phyloP scores from a whole-genome alignment of 176 grass and related monocot genomes.

The Chloris gayana region DNA sequence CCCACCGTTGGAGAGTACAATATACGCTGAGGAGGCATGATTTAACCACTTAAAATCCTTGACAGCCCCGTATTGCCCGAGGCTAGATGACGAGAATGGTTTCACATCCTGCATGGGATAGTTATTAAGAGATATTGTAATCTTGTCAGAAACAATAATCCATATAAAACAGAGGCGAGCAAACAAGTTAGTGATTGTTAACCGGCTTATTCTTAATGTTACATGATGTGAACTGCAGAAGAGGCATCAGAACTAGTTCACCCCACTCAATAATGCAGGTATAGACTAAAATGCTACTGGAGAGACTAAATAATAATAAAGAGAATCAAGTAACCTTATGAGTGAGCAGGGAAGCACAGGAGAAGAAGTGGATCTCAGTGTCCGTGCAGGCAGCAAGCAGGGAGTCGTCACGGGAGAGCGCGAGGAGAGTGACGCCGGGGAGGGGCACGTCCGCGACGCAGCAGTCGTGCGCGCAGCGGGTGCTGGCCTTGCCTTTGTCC shows the following conservation, averaged over 20 bases:
- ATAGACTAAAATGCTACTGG: background rate
- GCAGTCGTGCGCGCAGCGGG: slow-evolving; percentile 63
- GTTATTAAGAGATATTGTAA: slow-evolving; percentile 13
- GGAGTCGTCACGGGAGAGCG: slow-evolving; percentile 70
- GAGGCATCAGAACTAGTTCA: background rate
- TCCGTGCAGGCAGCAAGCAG: slow-evolving; percentile 55
- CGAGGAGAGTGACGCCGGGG: slow-evolving; percentile 65
- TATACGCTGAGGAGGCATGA: slow-evolving; percentile 51
- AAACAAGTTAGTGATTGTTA: slow-evolving; percentile 14
- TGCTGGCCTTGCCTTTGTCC: slow-evolving; percentile 70
- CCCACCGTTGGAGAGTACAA: slow-evolving; percentile 62
- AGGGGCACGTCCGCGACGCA: slow-evolving; percentile 68
- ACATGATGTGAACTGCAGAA: background rate
- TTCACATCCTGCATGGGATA: slow-evolving; percentile 48
- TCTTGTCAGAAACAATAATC: background rate
- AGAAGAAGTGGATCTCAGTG: slow-evolving; percentile 80
- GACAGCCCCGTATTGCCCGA: slow-evolving; percentile 45
- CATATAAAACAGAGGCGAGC: background rate
- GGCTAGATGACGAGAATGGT: slow-evolving; percentile 53
- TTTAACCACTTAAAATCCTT: slow-evolving; percentile 92
- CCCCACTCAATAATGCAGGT: too few relatives aligned
- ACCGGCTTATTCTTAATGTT: slow-evolving; percentile 13
- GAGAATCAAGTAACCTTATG: slow-evolving; percentile 43
- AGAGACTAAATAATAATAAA: background rate
- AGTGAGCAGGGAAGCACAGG: slow-evolving; percentile 61